Base-by-base conservation (phyloP, 306 rosid species). In the Potentilla sterilis region DNA sequence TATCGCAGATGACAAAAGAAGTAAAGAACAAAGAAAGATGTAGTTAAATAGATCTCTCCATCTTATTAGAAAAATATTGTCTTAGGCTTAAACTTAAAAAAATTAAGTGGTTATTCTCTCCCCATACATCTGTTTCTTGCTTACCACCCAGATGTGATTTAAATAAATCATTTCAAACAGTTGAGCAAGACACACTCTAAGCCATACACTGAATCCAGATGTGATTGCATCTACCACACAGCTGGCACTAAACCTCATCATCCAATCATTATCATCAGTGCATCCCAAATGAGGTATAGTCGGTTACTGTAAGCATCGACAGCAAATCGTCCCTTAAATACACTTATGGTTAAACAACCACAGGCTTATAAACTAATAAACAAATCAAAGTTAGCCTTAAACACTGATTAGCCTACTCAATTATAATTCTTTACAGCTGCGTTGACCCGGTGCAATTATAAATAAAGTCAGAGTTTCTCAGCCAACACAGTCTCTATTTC, bases 141-240 rank as follows among this genome's bases (percentile, higher is more conserved):
- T 81, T 77, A 59, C 75, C 61, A 4, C 64, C 66, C 47, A 62
- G 58, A 6, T 28, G 54, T 38, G 61, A 70, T 46, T 75, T 70
- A 43, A 48, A 28, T 0, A 28, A 38, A 67, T 65, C 73, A 32
- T 63, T 52, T 64, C 21, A 18, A 40, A 47, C 6, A 58, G 78
- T 72, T 71, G 78, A 48, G 72, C 54, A 81, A 68, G 58, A 59
- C 58, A 55, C 81, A 80, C 4, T 55, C 64, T 44, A 72, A 68
- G 71, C 65, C 79, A 67, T 77, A 71, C 35, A 79, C 22, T 22
- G 63, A 48, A 61, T 63, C 48, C 74, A 70, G 80, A 78, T 65
- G 54, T 66, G 82, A 77, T 80, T 78, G 67, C 75, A 75, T 49
- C 83, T 59, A 70, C 61, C 78, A 87, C 41, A 48, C 81, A 85